These are phyloP conservation scores for Pyrenochaeta sp. DNA, from an alignment of 2,329 filamentous ascomycete genomes.

Conservation along the genomic window DNA sequence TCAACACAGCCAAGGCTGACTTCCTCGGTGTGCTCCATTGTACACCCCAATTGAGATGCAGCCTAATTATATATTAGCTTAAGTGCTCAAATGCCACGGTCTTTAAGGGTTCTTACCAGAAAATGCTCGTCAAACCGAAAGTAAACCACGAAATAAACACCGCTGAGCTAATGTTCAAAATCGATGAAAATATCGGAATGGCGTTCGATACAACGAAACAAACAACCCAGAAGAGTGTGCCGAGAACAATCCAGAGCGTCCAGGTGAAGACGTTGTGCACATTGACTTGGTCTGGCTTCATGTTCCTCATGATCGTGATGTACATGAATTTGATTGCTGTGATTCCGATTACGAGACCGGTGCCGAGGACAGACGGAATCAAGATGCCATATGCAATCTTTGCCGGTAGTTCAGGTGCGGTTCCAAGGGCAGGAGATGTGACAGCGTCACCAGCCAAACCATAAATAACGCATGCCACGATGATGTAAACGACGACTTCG, in stretches of 20 bases:
- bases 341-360: conserved; percentile 73
- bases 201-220: conserved; percentile 56
- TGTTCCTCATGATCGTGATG: conserved; percentile 63
- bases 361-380: conserved; percentile 73
- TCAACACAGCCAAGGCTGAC: conserved; percentile 54
- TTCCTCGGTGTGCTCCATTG: conserved; percentile 44
- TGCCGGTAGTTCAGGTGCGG: conserved; percentile 62
- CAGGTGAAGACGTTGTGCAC: conserved; percentile 62
- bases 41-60: conserved; percentile 54
- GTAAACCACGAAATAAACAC: conserved; percentile 74
- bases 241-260: conserved; percentile 70
- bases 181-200: conserved; percentile 65
- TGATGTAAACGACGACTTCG: conserved; percentile 66
- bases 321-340: conserved; percentile 72
- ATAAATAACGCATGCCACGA: conserved; percentile 74
- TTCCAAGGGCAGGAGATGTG: conserved; percentile 70
- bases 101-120: too few species aligned
- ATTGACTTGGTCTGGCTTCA: conserved; percentile 31
- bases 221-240: conserved; percentile 58
- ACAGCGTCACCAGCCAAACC: conserved; percentile 68
- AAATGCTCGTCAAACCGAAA: conserved; percentile 54
- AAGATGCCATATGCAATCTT: conserved; percentile 74
- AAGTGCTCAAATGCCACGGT: too few species aligned
- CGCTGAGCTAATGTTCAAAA: conserved; percentile 65
- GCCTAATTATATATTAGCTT: too few species aligned